Evolutionary conservation across 2,329 filamentous ascomycete genomes (phyloP).

Genomic region (Apiospora marii): DNA sequence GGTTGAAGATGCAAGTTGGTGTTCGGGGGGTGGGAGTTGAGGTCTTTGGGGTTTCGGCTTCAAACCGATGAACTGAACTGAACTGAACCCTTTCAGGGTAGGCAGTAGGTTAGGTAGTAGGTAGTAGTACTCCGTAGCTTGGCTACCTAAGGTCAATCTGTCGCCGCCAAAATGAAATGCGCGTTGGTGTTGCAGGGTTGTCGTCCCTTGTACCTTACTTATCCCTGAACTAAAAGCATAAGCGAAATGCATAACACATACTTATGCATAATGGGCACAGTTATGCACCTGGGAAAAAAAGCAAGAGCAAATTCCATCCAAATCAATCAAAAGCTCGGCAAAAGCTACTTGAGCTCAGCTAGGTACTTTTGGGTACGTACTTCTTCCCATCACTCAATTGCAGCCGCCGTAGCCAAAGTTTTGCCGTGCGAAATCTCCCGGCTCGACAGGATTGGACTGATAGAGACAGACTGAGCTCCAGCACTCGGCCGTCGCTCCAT

Average conservation of each 20-base stretch:
- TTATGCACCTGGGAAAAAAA: neutral
- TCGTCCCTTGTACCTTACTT: slow-evolving; percentile 1
- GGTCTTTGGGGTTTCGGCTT: neutral
- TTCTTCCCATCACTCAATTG: neutral
- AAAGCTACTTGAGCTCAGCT: neutral
- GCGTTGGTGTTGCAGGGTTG: slow-evolving; percentile 14
- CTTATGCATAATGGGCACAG: neutral
- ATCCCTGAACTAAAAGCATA: neutral
- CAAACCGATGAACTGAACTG: neutral
- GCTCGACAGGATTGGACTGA: slow-evolving; percentile 28
- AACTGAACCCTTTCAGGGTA: slow-evolving; percentile 13
- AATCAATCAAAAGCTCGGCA: neutral
- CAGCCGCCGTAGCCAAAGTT: slow-evolving; percentile 31
- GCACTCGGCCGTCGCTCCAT: slow-evolving; percentile 21
- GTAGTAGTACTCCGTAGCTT: neutral
- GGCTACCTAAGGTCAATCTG: neutral
- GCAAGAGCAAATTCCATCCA: neutral
- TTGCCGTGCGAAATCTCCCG: slow-evolving; percentile 49
- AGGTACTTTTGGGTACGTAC: neutral
- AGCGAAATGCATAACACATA: neutral
- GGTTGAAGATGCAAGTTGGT: neutral
- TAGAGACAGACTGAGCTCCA: slow-evolving; percentile 16
- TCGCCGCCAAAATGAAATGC: neutral
- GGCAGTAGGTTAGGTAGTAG: too few relatives aligned
- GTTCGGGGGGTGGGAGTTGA: neutral